Base-by-base conservation (phyloP, 129 eudicot genomes). In the Oenanthe sinensis region DNA sequence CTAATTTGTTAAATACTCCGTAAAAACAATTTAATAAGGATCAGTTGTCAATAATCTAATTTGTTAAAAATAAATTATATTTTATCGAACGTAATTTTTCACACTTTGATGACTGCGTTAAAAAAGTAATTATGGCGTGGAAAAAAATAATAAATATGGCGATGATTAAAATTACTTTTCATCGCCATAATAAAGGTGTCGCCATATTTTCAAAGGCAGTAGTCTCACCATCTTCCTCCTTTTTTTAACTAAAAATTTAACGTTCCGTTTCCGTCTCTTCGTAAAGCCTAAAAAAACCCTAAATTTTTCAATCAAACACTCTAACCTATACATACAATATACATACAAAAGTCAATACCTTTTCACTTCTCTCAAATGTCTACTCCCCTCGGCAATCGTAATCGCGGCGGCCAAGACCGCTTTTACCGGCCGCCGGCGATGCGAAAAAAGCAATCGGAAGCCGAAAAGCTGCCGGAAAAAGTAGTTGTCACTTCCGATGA, bases 351-450 rank as follows among this genome's bases (percentile, higher is more conserved):
- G 4, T 72, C 76, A 1, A 3, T 40, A 9, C 75, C 49, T 42
- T 54, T 50, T 36, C 2, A 8, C 58, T 50, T 54, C 52, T 75
- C n/a, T 20, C 54, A 22, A 14, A 87, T 87, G 93, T 81, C 92
- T 85, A 79, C 84, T 84, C 87, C 82, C 74, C 83, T 83, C 36
- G 68, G 46, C 8, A 54, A 80, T 81, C 86, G 94, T 40, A 89
- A 77, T 65, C 87, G 89, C 74, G 89, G 88, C 75, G 84, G 90
- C 20, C 96, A 86, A 42, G 93, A 91, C 54, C 79, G 97, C 77
- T 88, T 95, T 78, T 95, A 95, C 85, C 83, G 91, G 77, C 96
- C 98, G 13, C 98, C 98, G 80, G 88, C 96, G 80, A 88, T 91
- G 95, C 87, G 98, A 58, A 84, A 78, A 84, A 79, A 79, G 16